Evolutionary conservation across 2,329 filamentous ascomycete genomes (phyloP), one percentile per base, ranked within the genome.

Genomic region (Colletotrichum sp.): DNA sequence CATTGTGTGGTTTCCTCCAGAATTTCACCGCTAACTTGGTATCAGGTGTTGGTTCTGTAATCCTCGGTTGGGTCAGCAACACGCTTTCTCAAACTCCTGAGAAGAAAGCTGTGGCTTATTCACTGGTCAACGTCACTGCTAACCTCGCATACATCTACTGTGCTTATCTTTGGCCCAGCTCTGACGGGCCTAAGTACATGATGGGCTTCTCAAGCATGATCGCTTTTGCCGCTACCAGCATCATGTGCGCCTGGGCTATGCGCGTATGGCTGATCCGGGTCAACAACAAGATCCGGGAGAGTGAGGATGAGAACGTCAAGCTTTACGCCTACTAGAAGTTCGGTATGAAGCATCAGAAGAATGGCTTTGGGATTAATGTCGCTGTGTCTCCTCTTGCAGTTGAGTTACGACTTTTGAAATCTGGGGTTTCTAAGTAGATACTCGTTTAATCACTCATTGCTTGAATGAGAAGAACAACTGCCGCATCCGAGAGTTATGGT

Each of bases 21-120:
- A 21, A 9, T 30, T 18, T 61, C 18, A 32, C 10, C n/a, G 28
- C 28, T 61, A n/a, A 61, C 18, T 15, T 21, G n/a, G 10, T 3
- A 32, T 48, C 15, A 61, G 58, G 58, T 18, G 58, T 75, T 15
- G 72, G 68, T 36, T 66, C 61, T 34, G 34, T 61, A 10, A 55
- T 76, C 2, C 86, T 95, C 6, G 90, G 92, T 4, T 97, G 94
- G 94, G 95, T 96, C 78, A 92, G 90, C 63, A 95, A 94, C 81
- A 93, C 92, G 2, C 88, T 96, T 67, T 94, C 94, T 1, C 89
- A 94, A n/a, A 94, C 94, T 5, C 93, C 93, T 0, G 92, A 93
- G 6, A 95, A 95, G 84, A 91, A 93, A 73, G 86, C 86, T 2
- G 86, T 93, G 1, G 93, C 93, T 0, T 83, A 95, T 5, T 90